phyloP scores from a whole-genome alignment of 2,329 filamentous ascomycete species.

The Paracorniculantispora psalliotae region DNA sequence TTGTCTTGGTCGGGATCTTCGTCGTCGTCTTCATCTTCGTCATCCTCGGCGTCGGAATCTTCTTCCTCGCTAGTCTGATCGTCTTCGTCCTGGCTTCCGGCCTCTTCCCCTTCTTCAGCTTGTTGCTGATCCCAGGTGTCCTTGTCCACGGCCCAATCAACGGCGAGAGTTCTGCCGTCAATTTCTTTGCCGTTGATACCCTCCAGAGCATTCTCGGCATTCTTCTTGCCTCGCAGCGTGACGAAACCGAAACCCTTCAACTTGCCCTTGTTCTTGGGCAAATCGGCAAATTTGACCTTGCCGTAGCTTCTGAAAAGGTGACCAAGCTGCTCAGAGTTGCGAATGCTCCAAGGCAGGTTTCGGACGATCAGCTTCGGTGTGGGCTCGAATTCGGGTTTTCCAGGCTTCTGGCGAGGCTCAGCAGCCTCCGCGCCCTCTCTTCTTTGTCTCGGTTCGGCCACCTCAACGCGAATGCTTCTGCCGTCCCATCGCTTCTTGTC shows the following conservation, averaged over 20 bases:
- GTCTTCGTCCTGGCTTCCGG: constrained; percentile 26
- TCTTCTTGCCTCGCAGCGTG: constrained; percentile 78
- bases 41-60: constrained; percentile 26
- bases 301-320: constrained; percentile 81
- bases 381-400: constrained; percentile 55
- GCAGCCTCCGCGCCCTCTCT: constrained; percentile 45
- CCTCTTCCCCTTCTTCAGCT: constrained; percentile 29
- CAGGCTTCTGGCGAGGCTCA: constrained; percentile 42
- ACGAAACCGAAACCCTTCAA: constrained; percentile 92
- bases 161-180: constrained; percentile 81
- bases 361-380: constrained; percentile 79
- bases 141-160: constrained; percentile 97
- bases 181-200: constrained; percentile 84
- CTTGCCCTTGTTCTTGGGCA: constrained; percentile 73
- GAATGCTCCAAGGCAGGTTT: constrained; percentile 95
- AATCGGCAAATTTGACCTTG: constrained; percentile 80
- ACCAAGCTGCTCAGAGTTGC: constrained; percentile 73
- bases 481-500: constrained; percentile 74
- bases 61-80: constrained; percentile 19
- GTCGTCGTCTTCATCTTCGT: constrained; percentile 24
- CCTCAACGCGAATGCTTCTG: constrained; percentile 76
- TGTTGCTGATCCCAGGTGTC: constrained; percentile 71
- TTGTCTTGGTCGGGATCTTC: constrained; percentile 29
- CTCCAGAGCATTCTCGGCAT: constrained; percentile 83
- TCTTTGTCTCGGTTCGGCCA: constrained; percentile 81